Percentiles rank a stretch among this genome's conserved stretches.
phyloP scores from a whole-genome alignment of 2,329 filamentous ascomycete species.

The Achaetomium macrosporum region DNA sequence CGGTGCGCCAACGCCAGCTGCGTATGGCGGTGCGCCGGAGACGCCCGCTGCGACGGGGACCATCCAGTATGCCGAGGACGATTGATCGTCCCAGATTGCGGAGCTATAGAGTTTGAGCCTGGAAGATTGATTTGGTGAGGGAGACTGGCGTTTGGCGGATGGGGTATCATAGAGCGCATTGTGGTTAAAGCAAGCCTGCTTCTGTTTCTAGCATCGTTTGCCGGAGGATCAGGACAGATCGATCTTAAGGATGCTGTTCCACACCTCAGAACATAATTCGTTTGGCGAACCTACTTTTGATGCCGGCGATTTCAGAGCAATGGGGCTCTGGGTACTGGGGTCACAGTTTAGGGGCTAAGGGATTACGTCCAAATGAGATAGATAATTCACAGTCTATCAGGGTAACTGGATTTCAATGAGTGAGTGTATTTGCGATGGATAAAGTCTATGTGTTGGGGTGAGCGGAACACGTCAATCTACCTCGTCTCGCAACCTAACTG shows the following conservation, averaged over 20 bases:
- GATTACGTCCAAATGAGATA: neutral
- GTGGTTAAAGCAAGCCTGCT: neutral
- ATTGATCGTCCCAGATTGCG: conserved; percentile 25
- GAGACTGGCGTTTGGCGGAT: neutral
- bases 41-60: conserved; percentile 54
- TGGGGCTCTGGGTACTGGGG: too few relatives aligned
- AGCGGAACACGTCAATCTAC: neutral
- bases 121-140: neutral
- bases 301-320: neutral
- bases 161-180: neutral
- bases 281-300: neutral
- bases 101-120: neutral
- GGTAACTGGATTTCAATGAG: neutral
- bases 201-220: neutral
- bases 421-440: neutral
- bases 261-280: too few relatives aligned
- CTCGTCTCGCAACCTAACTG: too few relatives aligned
- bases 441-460: neutral
- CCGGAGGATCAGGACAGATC: neutral
- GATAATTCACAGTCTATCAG: neutral
- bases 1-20: conserved; percentile 60
- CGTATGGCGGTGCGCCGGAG: conserved; percentile 48
- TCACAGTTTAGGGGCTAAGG: too few relatives aligned
- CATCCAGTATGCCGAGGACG: conserved; percentile 49
- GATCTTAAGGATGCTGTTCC: conserved; percentile 2